These are phyloP conservation scores for Citrus glauca DNA, from an alignment of 345 rosid genomes.

Conservation along the genomic window DNA sequence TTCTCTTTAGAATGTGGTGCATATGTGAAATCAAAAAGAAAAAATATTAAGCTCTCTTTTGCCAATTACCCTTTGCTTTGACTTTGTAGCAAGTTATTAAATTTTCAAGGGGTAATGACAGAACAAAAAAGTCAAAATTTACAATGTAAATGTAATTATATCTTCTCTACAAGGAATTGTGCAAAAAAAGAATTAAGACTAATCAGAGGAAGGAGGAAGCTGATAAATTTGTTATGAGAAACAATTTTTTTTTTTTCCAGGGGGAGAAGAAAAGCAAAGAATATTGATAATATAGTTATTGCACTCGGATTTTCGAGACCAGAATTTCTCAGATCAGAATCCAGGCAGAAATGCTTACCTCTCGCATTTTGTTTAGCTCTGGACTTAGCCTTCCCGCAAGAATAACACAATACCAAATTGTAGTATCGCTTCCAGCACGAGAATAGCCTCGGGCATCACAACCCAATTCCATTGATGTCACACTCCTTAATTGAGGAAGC, in stretches of 20 bases:
- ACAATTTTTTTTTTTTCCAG: too few species aligned
- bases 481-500: slow-evolving; percentile 84
- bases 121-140: not conserved
- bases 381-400: slow-evolving; percentile 83
- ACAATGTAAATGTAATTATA: not conserved
- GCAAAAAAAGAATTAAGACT: not conserved
- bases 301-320: not conserved
- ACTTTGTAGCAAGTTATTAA: not conserved
- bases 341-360: slow-evolving; percentile 46
- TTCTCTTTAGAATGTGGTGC: not conserved
- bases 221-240: not conserved
- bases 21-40: too few species aligned
- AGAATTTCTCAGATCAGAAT: slow-evolving; percentile 2
- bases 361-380: slow-evolving; percentile 86
- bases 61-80: not conserved
- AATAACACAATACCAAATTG: slow-evolving; percentile 87
- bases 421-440: slow-evolving; percentile 72
- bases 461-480: slow-evolving; percentile 79
- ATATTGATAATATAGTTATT: not conserved
- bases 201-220: not conserved
- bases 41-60: too few species aligned
- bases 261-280: too few species aligned
- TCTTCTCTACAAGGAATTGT: not conserved
- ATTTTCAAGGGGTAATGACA: not conserved
- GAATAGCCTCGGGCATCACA: slow-evolving; percentile 89